Evolutionary conservation across 352 stramenopile genomes (phyloP).

Genomic region (Globisporangium yorkense): DNA sequence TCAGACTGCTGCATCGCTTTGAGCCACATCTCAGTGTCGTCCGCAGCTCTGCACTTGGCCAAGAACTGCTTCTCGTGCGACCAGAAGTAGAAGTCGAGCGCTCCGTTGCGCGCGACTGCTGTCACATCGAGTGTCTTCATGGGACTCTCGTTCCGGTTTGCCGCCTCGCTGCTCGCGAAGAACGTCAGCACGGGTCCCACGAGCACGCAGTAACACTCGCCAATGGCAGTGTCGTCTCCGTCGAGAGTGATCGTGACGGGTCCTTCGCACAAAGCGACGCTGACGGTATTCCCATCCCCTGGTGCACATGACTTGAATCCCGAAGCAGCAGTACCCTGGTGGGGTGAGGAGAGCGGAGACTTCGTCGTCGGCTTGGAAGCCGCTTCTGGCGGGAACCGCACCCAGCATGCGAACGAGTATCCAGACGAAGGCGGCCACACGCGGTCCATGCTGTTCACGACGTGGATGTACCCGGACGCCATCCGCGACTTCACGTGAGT

Average conservation of each 20-base stretch:
- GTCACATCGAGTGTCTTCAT: slow-evolving; percentile 38
- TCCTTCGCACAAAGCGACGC: slow-evolving; percentile 59
- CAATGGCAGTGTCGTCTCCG: slow-evolving; percentile 25
- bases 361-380: neutral
- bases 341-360: neutral
- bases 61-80: slow-evolving; percentile 34
- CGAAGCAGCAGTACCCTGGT: neutral
- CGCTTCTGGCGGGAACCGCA: slow-evolving; percentile 33
- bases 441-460: slow-evolving; percentile 53
- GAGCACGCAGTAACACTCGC: slow-evolving; percentile 52
- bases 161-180: slow-evolving; percentile 37
- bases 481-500: slow-evolving; percentile 42
- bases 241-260: slow-evolving; percentile 31
- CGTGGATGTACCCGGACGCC: slow-evolving; percentile 56
- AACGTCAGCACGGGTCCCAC: slow-evolving; percentile 49
- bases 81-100: slow-evolving; percentile 43
- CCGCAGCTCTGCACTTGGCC: slow-evolving; percentile 17
- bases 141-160: slow-evolving; percentile 23
- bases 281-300: slow-evolving; percentile 11
- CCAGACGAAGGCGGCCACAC: slow-evolving; percentile 64
- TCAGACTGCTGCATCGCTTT: slow-evolving; percentile 46
- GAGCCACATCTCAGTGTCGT: slow-evolving; percentile 54
- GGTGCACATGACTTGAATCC: neutral
- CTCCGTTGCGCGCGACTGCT: slow-evolving; percentile 24
- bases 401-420: slow-evolving; percentile 77